Evolutionary conservation across 345 rosid genomes (phyloP).

Genomic region (Boechera retrofracta): DNA sequence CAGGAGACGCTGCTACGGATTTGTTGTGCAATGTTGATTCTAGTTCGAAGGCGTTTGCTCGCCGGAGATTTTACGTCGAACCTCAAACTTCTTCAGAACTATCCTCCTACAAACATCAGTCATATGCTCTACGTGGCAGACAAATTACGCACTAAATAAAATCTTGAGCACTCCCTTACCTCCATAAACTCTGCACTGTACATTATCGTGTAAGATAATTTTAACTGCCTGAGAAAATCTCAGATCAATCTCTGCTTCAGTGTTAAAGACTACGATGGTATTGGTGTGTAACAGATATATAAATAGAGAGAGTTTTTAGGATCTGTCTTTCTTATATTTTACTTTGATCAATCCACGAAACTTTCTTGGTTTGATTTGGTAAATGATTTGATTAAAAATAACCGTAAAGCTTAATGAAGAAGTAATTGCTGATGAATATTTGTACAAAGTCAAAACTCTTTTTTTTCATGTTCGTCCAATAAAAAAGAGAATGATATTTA

Average conservation of each 20-base stretch:
- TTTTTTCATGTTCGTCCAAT: not conserved
- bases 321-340: constrained; percentile 6
- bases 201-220: constrained; percentile 31
- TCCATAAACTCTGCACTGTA: constrained; percentile 39
- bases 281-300: constrained; percentile 33
- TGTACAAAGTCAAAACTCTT: not conserved
- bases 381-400: constrained; percentile 8
- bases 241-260: constrained; percentile 21
- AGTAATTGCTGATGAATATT: not conserved
- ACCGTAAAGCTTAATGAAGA: not conserved
- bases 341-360: constrained; percentile 25
- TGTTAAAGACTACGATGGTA: constrained; percentile 28
- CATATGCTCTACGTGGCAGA: constrained; percentile 50
- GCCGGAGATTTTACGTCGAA: constrained; percentile 70
- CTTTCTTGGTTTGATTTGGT: constrained; percentile 35
- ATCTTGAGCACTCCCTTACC: constrained; percentile 6
- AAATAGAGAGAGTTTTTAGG: constrained; percentile 25
- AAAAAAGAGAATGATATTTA: constrained; percentile 8
- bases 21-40: constrained; percentile 47
- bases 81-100: constrained; percentile 81
- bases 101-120: constrained; percentile 81
- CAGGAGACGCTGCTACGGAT: constrained; percentile 44
- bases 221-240: constrained; percentile 29
- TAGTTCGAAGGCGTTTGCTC: constrained; percentile 68
- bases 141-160: constrained; percentile 41